A percentile compares a stretch with the other conserved stretches of the same genome.
phyloP scores from a whole-genome alignment of 441 rosid genomes.

The Erodium texanum region DNA sequence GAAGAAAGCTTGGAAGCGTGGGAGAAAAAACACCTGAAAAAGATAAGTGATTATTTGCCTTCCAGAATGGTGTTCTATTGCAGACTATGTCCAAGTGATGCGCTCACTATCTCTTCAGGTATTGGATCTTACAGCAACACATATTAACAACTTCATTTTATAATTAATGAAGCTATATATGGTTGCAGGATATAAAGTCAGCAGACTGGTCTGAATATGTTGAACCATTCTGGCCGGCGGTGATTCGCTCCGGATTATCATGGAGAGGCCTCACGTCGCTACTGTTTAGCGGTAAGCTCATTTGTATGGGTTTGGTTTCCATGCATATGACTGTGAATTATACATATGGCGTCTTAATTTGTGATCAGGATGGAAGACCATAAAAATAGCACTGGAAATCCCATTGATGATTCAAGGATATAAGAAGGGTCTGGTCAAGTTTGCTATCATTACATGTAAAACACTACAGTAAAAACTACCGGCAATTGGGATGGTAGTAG shows the following conservation, averaged over 20 bases:
- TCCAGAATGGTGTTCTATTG: constrained; percentile 81
- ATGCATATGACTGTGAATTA: no score
- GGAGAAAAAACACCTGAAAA: constrained; percentile 56
- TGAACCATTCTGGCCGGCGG: constrained; percentile 94
- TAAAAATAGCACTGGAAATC: constrained; percentile 76
- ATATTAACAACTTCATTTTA: no score
- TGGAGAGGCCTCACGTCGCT: constrained; percentile 75
- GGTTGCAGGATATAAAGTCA: constrained; percentile 70
- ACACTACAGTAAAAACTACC: constrained; percentile 33
- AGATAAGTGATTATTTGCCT: constrained; percentile 67
- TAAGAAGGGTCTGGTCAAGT: constrained; percentile 69
- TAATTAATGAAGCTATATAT: no score
- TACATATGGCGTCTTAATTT: neutral
- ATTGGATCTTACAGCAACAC: neutral
- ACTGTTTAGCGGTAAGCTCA: constrained; percentile 48
- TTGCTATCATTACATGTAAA: constrained; percentile 61
- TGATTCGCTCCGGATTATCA: constrained; percentile 57
- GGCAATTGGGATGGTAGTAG: no score
- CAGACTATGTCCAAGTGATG: constrained; percentile 59
- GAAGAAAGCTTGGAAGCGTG: constrained; percentile 60
- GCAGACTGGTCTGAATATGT: constrained; percentile 79
- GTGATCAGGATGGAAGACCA: constrained; percentile 52
- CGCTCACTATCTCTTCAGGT: constrained; percentile 52
- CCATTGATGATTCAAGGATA: constrained; percentile 85
- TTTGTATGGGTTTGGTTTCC: no score